Conservation (phyloP, 495 filamentous ascomycete species). For the Arthonia radiata region DNA sequence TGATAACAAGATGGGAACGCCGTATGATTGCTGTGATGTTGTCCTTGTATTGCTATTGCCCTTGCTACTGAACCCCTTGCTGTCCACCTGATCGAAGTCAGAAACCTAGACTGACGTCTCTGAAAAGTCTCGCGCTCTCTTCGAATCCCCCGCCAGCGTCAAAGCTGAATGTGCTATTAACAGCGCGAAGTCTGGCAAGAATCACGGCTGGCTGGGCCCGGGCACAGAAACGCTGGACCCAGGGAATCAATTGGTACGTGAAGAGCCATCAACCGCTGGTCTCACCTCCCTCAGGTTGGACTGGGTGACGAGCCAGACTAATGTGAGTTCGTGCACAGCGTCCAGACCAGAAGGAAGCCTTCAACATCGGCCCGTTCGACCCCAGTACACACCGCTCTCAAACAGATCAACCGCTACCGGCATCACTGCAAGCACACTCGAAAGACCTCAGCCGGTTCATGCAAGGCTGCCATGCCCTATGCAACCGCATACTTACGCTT, state of each 20-base stretch:
- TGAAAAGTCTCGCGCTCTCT: no score
- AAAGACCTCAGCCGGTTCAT: conserved; percentile 38
- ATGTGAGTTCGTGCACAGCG: no score
- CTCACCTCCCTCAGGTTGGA: no score
- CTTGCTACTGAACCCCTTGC: conserved; percentile 1
- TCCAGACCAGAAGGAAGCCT: conserved; percentile 42
- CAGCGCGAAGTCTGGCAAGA: conserved; percentile 26
- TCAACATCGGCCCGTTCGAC: conserved; percentile 71
- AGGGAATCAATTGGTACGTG: conserved; percentile 46
- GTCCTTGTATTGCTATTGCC: neutral
- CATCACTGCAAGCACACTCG: conserved; percentile 32
- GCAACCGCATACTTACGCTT: conserved; percentile 41
- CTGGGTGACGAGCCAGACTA: no score
- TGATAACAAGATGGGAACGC: no score
- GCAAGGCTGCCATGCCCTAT: conserved; percentile 44
- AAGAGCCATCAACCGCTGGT: no score
- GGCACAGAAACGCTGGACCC: conserved; percentile 74
- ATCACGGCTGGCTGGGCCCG: conserved; percentile 76
- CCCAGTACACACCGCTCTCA: no score
- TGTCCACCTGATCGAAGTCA: conserved; percentile 25
- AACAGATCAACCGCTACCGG: conserved; percentile 59
- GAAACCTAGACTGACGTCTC: no score
- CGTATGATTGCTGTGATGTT: no score
- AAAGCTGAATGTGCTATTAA: conserved; percentile 52
- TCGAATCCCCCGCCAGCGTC: conserved; percentile 40